Evolutionary conservation across 2,329 filamentous ascomycete species (phyloP).

Genomic region (Penicillium paneum): DNA sequence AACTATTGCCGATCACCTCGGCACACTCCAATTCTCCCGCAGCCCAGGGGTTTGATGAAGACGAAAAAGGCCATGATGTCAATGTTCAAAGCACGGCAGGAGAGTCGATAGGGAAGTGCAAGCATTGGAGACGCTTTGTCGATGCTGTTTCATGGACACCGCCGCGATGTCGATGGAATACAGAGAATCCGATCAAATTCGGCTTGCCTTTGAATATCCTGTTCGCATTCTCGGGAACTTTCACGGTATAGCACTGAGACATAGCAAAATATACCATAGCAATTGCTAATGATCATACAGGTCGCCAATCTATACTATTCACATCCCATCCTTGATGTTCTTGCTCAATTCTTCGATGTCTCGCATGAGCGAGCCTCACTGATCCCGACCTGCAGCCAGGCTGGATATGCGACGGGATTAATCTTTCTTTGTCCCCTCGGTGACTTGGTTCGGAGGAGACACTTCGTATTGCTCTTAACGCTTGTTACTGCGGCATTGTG

Average conservation of each 20-base stretch:
- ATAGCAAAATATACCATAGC: neutral
- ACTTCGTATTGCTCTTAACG: conserved; percentile 66
- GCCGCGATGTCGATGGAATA: conserved; percentile 65
- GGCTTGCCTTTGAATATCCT: conserved; percentile 66
- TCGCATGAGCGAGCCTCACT: conserved; percentile 64
- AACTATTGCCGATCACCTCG: neutral
- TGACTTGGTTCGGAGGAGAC: conserved; percentile 64
- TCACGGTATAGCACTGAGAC: conserved; percentile 21
- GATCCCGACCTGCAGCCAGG: conserved; percentile 74
- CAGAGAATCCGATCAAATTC: conserved; percentile 64
- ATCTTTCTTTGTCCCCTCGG: conserved; percentile 73
- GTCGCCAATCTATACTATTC: conserved; percentile 81
- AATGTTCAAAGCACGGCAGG: neutral
- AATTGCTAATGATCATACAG: conserved; percentile 32
- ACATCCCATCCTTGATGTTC: conserved; percentile 72
- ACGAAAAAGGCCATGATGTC: neutral
- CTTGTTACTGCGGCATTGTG: conserved; percentile 65
- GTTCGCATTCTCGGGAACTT: conserved; percentile 55
- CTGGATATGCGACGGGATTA: conserved; percentile 71
- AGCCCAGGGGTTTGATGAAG: neutral
- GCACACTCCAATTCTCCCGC: neutral
- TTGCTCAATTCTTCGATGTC: conserved; percentile 69
- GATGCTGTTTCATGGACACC: conserved; percentile 58
- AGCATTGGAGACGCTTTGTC: neutral
- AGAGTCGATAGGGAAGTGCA: neutral